Conservation (phyloP, 129 eudicot species). For the Ambrosia trifida region DNA sequence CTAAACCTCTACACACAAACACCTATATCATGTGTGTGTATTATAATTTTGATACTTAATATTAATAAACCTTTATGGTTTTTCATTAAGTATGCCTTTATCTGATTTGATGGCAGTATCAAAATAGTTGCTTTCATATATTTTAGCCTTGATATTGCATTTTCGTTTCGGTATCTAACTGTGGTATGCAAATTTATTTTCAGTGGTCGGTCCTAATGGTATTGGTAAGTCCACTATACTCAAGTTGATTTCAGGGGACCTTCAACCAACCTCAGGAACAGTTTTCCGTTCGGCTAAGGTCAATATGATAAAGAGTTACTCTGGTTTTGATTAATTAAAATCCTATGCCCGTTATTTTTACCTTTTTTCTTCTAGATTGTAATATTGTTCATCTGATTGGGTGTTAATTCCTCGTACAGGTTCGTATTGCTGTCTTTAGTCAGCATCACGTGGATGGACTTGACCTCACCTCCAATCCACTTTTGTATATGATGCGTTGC, state of each 20-base stretch:
- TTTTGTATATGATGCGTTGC: constrained; percentile 98
- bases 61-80: neutral
- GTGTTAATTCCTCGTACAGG: constrained; percentile 43
- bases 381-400: constrained; percentile 11
- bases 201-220: constrained; percentile 99
- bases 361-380: constrained; percentile 10
- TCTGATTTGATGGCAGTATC: constrained; percentile 13
- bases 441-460: constrained; percentile 99
- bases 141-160: constrained; percentile 3
- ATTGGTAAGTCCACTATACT: constrained; percentile 98
- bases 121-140: neutral
- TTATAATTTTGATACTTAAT: neutral
- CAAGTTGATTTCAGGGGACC: constrained; percentile 91
- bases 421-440: constrained; percentile 97
- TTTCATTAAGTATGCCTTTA: constrained; percentile 4
- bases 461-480: constrained; percentile 96
- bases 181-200: constrained; percentile 33
- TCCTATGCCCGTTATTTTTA: neutral
- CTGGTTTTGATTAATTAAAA: neutral
- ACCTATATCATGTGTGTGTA: neutral
- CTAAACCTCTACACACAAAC: neutral
- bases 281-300: constrained; percentile 99
- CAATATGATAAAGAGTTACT: neutral
- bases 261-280: constrained; percentile 98
- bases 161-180: constrained; percentile 28